A percentile compares a stretch with the other conserved stretches of the same genome.
Evolutionary conservation across 306 rosid species (phyloP).

Genomic region (Acacia confusa): DNA sequence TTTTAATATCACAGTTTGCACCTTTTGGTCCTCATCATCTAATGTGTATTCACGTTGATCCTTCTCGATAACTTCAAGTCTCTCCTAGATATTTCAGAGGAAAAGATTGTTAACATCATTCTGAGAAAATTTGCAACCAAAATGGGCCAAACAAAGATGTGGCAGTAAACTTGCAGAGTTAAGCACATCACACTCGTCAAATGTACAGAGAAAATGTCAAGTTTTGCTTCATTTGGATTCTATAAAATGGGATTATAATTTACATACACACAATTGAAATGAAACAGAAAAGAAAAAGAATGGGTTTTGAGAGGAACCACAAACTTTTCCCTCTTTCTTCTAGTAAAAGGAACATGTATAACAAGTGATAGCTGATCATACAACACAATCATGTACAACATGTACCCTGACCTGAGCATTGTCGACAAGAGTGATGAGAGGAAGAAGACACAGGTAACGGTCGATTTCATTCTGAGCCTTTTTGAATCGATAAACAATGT

Average conservation of each 20-base stretch:
- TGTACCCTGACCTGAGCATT: conserved; percentile 96
- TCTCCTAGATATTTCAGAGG: conserved; percentile 62
- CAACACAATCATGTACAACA: conserved; percentile 18
- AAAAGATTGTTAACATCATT: conserved; percentile 24
- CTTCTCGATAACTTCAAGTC: conserved; percentile 81
- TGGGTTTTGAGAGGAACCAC: background rate
- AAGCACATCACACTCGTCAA: conserved; percentile 8
- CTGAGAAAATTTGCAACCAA: conserved; percentile 17
- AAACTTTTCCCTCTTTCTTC: background rate
- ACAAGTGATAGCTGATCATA: conserved; percentile 12
- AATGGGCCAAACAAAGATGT: background rate
- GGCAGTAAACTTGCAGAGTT: conserved; percentile 13
- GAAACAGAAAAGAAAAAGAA: background rate
- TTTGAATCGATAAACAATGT: conserved; percentile 91
- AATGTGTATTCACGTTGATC: conserved; percentile 95
- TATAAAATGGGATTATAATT: background rate
- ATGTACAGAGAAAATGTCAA: background rate
- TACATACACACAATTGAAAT: background rate
- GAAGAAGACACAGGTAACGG: conserved; percentile 81
- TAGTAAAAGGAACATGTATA: background rate
- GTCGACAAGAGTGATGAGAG: conserved; percentile 92
- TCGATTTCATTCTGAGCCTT: conserved; percentile 97
- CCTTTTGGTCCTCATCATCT: conserved; percentile 90
- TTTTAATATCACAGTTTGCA: conserved; percentile 81
- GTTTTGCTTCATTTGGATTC: background rate